Conservation (phyloP, 768 basidiomycete species). For the Mycena galericulata region DNA sequence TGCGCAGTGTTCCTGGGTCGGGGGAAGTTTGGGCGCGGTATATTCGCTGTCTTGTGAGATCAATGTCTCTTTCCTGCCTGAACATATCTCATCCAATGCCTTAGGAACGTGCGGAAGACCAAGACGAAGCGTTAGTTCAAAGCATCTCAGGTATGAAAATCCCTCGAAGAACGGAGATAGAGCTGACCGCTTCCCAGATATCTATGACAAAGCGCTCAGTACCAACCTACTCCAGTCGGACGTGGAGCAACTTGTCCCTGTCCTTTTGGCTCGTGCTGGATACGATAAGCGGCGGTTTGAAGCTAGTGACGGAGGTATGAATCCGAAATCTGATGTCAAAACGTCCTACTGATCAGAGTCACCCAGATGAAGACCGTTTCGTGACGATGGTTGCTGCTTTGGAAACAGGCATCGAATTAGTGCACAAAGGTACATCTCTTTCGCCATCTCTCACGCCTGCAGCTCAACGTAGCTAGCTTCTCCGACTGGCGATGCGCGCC, state of each 20-base stretch:
- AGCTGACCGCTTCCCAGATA: conserved; percentile 51
- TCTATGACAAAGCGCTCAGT: conserved; percentile 67
- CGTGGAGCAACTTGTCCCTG: conserved; percentile 72
- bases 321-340: background rate
- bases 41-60: conserved; percentile 74
- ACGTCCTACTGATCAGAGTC: conserved; percentile 1
- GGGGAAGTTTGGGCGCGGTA: conserved; percentile 87
- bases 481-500: conserved; percentile 76
- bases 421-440: conserved; percentile 63
- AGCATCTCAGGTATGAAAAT: conserved; percentile 26
- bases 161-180: background rate
- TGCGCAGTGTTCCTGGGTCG: conserved; percentile 78
- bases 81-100: background rate
- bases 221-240: conserved; percentile 67
- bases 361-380: conserved; percentile 60
- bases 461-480: conserved; percentile 55
- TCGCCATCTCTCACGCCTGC: background rate
- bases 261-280: conserved; percentile 74
- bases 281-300: conserved; percentile 70
- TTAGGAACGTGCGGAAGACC: conserved; percentile 58
- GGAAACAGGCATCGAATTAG: conserved; percentile 72
- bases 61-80: background rate
- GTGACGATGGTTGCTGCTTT: conserved; percentile 66
- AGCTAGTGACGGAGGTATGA: conserved; percentile 55
- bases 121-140: conserved; percentile 44